Conservation (phyloP, 2,329 filamentous ascomycete genomes). For the Pseudogymnoascus sp. region DNA sequence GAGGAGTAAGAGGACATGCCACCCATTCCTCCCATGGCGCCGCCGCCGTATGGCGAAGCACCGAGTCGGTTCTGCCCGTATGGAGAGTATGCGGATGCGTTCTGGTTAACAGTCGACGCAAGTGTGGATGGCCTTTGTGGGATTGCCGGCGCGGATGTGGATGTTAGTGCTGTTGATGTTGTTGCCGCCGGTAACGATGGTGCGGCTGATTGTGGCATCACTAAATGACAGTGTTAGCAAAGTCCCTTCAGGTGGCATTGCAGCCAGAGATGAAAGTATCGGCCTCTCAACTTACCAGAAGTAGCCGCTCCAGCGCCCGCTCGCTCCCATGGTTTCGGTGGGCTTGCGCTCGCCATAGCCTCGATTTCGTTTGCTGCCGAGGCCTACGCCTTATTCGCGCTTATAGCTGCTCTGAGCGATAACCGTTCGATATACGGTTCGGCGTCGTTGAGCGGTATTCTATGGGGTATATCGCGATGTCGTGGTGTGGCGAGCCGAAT, state of each 20-base stretch:
- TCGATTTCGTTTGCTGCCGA: conserved; percentile 9
- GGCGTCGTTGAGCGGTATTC: background rate
- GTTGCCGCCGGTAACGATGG: conserved; percentile 36
- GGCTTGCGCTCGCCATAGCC: conserved; percentile 56
- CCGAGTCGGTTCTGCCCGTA: conserved; percentile 51
- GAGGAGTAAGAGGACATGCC: conserved; percentile 43
- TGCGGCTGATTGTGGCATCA: conserved; percentile 31
- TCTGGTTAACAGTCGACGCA: conserved; percentile 74
- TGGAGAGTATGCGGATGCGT: conserved; percentile 71
- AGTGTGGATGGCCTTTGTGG: conserved; percentile 76
- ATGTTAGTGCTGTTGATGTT: conserved; percentile 34
- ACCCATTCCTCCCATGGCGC: conserved; percentile 28
- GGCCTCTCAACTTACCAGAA: conserved; percentile 23
- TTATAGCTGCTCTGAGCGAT: background rate
- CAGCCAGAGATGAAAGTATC: background rate
- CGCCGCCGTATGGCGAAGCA: conserved; percentile 33
- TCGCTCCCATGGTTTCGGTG: conserved; percentile 96
- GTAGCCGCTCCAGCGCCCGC: conserved; percentile 45
- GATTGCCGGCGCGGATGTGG: conserved; percentile 52
- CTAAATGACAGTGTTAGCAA: conserved; percentile 21
- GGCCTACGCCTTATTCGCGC: conserved; percentile 3
- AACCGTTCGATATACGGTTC: background rate
- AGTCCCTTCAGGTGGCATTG: background rate
- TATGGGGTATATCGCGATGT: background rate
- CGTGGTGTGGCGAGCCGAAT: background rate